A percentile compares a stretch with the other conserved stretches of the same genome.
These are phyloP conservation scores for Berberis thunbergii DNA, from an alignment of 164 flowering plant species.

Conservation along the genomic window DNA sequence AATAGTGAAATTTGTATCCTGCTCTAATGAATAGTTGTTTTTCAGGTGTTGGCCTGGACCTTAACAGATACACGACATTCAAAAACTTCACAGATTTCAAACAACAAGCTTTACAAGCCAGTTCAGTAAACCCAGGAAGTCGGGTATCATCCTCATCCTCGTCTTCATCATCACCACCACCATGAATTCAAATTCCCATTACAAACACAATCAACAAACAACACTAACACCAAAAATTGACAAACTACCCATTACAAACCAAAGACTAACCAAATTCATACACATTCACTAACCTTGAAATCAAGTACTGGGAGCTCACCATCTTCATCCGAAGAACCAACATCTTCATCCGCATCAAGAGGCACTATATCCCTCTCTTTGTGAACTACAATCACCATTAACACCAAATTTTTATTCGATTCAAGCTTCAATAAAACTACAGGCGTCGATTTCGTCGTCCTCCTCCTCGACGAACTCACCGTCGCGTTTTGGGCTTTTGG, in stretches of 20 bases:
- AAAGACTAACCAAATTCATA: not conserved
- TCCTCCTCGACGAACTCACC: constrained; percentile 18
- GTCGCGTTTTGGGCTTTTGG: constrained; percentile 18
- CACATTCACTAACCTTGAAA: constrained; percentile 35
- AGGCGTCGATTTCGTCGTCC: constrained; percentile 64
- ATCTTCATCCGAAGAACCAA: constrained; percentile 66
- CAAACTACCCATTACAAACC: not conserved
- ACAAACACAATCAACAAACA: not conserved
- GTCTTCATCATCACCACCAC: constrained; percentile 12
- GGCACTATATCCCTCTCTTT: constrained; percentile 73
- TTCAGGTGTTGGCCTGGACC: too few relatives aligned
- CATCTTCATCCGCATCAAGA: constrained; percentile 45
- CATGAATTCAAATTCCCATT: constrained; percentile 1
- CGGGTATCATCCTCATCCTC: constrained; percentile 34
- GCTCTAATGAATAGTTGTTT: too few relatives aligned
- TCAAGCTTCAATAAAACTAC: constrained; percentile 18
- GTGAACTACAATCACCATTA: constrained; percentile 57
- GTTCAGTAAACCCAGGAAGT: constrained; percentile 31
- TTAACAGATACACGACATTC: too few relatives aligned
- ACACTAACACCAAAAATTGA: not conserved
- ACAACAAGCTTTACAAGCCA: too few relatives aligned
- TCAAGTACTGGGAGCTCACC: constrained; percentile 58
- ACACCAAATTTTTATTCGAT: not conserved
- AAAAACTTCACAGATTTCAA: too few relatives aligned
- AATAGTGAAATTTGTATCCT: too few relatives aligned